These are phyloP conservation scores for Magnusiomyces paraingens DNA, from an alignment of 1,139 yeast genomes.

Conservation along the genomic window DNA sequence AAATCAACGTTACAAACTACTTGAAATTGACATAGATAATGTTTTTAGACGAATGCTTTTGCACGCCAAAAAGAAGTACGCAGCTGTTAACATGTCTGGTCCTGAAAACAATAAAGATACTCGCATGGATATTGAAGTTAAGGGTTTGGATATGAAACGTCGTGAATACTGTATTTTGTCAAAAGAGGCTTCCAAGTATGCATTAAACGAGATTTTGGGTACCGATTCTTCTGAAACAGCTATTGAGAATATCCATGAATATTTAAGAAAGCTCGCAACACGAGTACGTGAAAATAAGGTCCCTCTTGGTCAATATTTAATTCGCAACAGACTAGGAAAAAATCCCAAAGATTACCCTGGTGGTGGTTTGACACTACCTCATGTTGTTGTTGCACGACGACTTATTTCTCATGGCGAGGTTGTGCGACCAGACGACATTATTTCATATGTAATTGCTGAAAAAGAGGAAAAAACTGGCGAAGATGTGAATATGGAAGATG, in stretches of 20 bases:
- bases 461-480: constrained; percentile 20
- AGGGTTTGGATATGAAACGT: constrained; percentile 95
- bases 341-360: constrained; percentile 36
- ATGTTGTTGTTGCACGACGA: constrained; percentile 86
- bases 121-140: constrained; percentile 64
- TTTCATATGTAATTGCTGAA: constrained; percentile 62
- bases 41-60: constrained; percentile 78
- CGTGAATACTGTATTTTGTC: constrained; percentile 94
- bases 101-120: constrained; percentile 40
- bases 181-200: constrained; percentile 76
- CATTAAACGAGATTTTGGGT: constrained; percentile 63
- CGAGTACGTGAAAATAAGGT: constrained; percentile 58
- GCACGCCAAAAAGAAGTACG: constrained; percentile 97
- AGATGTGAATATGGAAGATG: constrained; percentile 18
- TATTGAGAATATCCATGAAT: constrained; percentile 62
- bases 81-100: constrained; percentile 63
- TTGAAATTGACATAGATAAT: constrained; percentile 94
- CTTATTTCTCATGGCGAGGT: constrained; percentile 75
- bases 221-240: constrained; percentile 76
- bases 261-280: constrained; percentile 54
- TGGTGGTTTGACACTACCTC: constrained; percentile 74
- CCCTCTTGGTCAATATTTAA: constrained; percentile 50
- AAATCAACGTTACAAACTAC: constrained; percentile 75
- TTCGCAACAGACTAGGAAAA: constrained; percentile 37
- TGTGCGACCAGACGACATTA: constrained; percentile 82